Evolutionary conservation across 495 filamentous ascomycete genomes (phyloP).

Genomic region (Trichocladium uniseriatum): DNA sequence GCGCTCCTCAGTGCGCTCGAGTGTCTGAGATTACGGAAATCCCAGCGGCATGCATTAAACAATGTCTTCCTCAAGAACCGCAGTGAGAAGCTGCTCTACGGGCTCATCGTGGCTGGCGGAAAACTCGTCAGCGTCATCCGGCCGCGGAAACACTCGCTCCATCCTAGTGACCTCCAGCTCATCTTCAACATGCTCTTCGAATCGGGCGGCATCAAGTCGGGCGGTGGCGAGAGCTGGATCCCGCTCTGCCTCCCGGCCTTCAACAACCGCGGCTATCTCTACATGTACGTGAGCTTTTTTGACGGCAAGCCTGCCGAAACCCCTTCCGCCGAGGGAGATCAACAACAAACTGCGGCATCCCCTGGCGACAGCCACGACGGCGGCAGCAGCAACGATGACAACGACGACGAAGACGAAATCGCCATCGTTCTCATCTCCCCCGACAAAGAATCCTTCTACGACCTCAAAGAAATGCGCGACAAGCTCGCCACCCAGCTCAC

Average conservation of each 20-base stretch:
- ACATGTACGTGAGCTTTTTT: constrained; percentile 98
- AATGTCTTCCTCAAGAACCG: constrained; percentile 72
- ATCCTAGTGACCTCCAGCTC: constrained; percentile 90
- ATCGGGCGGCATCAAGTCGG: constrained; percentile 71
- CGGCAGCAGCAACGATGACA: constrained; percentile 22
- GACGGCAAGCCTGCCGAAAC: constrained; percentile 31
- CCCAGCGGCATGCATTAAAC: constrained; percentile 78
- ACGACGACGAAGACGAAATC: constrained; percentile 55
- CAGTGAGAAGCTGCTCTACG: constrained; percentile 73
- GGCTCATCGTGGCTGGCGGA: constrained; percentile 87
- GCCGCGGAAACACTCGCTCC: constrained; percentile 89
- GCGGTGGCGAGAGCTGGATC: constrained; percentile 95
- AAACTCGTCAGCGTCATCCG: constrained; percentile 88
- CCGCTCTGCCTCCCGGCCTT: constrained; percentile 94
- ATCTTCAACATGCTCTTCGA: constrained; percentile 99
- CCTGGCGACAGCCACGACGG: not conserved
- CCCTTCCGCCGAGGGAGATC: constrained; percentile 15
- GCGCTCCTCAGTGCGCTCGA: constrained; percentile 83
- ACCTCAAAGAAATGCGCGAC: constrained; percentile 76
- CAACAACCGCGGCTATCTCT: constrained; percentile 94
- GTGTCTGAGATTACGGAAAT: constrained; percentile 78
- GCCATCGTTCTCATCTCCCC: constrained; percentile 88
- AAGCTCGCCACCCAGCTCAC: constrained; percentile 65
- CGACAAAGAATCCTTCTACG: constrained; percentile 86
- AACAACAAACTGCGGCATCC: not conserved